Percentiles rank a stretch among this genome's conserved stretches.
These are phyloP conservation scores for Psophocarpus tetragonolobus DNA, from an alignment of 306 rosid species.

Conservation along the genomic window DNA sequence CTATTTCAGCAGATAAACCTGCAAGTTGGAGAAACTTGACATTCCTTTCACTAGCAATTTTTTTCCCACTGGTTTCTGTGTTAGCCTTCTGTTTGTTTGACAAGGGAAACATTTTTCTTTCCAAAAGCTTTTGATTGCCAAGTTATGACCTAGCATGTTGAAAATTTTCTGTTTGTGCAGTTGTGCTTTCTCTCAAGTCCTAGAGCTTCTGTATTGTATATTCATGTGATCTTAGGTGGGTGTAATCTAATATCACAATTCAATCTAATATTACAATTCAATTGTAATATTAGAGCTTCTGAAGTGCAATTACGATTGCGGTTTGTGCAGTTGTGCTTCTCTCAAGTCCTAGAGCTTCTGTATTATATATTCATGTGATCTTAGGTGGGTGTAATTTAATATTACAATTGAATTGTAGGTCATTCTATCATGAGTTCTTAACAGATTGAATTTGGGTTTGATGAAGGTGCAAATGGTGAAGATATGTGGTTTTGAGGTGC, in stretches of 20 bases:
- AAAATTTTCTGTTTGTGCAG: conserved; percentile 37
- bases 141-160: conserved; percentile 13
- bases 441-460: conserved; percentile 25
- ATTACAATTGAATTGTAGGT: conserved; percentile 22
- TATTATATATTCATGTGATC: conserved; percentile 19
- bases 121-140: conserved; percentile 39
- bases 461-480: not conserved
- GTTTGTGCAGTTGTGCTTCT: too few relatives aligned
- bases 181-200: conserved; percentile 23
- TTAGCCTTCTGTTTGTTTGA: conserved; percentile 44
- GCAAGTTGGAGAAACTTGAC: conserved; percentile 39
- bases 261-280: conserved; percentile 1
- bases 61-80: conserved; percentile 45
- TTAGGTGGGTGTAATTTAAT: conserved; percentile 28
- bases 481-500: not conserved
- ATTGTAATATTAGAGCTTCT: too few relatives aligned
- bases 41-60: conserved; percentile 39
- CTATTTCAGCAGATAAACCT: conserved; percentile 36
- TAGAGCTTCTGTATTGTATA: conserved; percentile 21
- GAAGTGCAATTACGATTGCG: too few relatives aligned
- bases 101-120: conserved; percentile 37
- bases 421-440: conserved; percentile 20
- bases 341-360: conserved; percentile 17
- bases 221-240: conserved; percentile 26
- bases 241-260: conserved; percentile 24